Conservation (phyloP, 805 yeast genomes). For the Saccharomycopsis sp. region DNA sequence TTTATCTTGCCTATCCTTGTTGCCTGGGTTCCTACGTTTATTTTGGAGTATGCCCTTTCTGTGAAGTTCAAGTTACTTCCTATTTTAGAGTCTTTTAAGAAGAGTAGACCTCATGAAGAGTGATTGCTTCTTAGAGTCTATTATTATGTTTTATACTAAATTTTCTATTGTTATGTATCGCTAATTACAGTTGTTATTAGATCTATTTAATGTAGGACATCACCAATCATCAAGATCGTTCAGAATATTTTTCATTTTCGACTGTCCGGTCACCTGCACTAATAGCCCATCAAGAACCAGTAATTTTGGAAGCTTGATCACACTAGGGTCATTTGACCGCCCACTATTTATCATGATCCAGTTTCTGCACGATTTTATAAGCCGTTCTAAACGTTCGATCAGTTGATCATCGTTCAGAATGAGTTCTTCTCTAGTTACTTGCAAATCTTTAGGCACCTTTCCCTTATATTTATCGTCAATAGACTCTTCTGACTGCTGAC, state of each 20-base stretch:
- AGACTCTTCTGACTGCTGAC: background rate
- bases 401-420: conserved; percentile 13
- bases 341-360: conserved; percentile 18
- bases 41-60: conserved; percentile 37
- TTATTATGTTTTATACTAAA: too few species aligned
- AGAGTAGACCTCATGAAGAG: conserved; percentile 9
- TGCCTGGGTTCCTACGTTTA: conserved; percentile 36
- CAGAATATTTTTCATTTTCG: background rate
- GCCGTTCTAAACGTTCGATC: conserved; percentile 14
- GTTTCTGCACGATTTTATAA: conserved; percentile 15
- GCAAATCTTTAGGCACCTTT: conserved; percentile 5
- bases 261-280: background rate
- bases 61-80: conserved; percentile 36
- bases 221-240: background rate
- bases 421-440: conserved; percentile 9
- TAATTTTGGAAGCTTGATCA: background rate
- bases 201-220: background rate
- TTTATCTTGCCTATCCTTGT: conserved; percentile 30
- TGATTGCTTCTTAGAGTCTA: too few species aligned
- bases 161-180: too few species aligned
- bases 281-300: background rate
- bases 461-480: conserved; percentile 7
- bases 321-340: background rate
- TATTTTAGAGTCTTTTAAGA: conserved; percentile 29
- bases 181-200: background rate